These are phyloP conservation scores for Ogataea zsoltii DNA, from an alignment of 805 yeast species.

Conservation along the genomic window DNA sequence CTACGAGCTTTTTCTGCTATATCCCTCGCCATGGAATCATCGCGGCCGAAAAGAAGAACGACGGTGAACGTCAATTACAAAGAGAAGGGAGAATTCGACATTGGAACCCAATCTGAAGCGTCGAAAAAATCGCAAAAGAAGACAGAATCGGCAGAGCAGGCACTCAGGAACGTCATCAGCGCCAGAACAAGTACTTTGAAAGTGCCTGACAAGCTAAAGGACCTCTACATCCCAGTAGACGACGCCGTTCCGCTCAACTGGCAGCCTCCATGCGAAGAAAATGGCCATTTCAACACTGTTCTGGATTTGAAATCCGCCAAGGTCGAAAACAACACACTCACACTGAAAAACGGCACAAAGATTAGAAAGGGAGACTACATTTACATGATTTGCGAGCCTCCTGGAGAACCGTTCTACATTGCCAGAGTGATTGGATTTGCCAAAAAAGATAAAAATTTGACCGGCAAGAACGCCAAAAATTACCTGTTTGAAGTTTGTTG, in stretches of 20 bases:
- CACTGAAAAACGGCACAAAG: conserved; percentile 40
- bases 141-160: no score
- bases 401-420: conserved; percentile 91
- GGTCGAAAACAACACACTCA: conserved; percentile 40
- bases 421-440: conserved; percentile 81
- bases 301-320: conserved; percentile 44
- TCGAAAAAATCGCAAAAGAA: conserved; percentile 1
- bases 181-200: conserved; percentile 2
- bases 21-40: conserved; percentile 11
- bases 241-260: conserved; percentile 47
- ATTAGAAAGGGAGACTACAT: conserved; percentile 64
- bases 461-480: conserved; percentile 48
- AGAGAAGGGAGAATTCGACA: conserved; percentile 33
- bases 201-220: conserved; percentile 10
- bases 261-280: conserved; percentile 44
- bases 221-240: conserved; percentile 30
- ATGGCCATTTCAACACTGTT: conserved; percentile 44
- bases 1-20: neutral
- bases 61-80: conserved; percentile 36
- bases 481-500: conserved; percentile 76
- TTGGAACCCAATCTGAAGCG: conserved; percentile 13
- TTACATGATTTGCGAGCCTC: conserved; percentile 86
- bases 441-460: conserved; percentile 36
- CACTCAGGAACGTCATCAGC: no score
- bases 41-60: conserved; percentile 34